Conservation (phyloP, 345 rosid species). For the Syzygium jambos region DNA sequence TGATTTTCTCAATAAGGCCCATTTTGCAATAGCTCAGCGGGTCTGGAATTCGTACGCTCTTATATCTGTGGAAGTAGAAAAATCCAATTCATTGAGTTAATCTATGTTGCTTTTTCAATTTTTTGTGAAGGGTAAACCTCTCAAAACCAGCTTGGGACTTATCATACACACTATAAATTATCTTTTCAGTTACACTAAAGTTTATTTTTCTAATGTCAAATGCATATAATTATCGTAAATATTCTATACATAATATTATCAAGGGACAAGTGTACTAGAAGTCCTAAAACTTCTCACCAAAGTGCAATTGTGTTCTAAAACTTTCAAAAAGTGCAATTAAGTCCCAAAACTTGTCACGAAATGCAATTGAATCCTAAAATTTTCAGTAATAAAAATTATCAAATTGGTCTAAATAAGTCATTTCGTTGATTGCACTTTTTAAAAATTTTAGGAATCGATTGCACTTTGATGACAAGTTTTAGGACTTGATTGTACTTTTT, state of each 20-base stretch:
- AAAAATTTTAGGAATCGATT: too few relatives aligned
- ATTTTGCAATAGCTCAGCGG: not conserved
- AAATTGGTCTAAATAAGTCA: too few relatives aligned
- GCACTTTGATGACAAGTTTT: too few relatives aligned
- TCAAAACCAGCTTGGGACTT: not conserved
- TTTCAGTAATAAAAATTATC: too few relatives aligned
- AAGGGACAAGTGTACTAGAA: too few relatives aligned
- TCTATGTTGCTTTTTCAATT: not conserved
- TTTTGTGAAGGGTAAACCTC: not conserved
- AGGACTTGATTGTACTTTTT: too few relatives aligned
- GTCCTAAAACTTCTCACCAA: too few relatives aligned
- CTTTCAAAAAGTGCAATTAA: too few relatives aligned
- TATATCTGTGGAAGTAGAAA: not conserved
- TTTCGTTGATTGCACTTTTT: too few relatives aligned
- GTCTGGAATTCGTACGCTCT: not conserved
- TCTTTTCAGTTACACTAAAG: not conserved
- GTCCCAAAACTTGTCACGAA: too few relatives aligned
- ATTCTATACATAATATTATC: not conserved
- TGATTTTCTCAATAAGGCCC: not conserved
- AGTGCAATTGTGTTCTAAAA: too few relatives aligned
- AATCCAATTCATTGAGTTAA: not conserved
- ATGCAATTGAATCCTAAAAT: too few relatives aligned
- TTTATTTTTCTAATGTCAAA: not conserved
- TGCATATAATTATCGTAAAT: not conserved
- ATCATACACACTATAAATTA: not conserved